Conservation (phyloP, 2,329 filamentous ascomycete species). For the Paecilomyces dactylethromorphus region DNA sequence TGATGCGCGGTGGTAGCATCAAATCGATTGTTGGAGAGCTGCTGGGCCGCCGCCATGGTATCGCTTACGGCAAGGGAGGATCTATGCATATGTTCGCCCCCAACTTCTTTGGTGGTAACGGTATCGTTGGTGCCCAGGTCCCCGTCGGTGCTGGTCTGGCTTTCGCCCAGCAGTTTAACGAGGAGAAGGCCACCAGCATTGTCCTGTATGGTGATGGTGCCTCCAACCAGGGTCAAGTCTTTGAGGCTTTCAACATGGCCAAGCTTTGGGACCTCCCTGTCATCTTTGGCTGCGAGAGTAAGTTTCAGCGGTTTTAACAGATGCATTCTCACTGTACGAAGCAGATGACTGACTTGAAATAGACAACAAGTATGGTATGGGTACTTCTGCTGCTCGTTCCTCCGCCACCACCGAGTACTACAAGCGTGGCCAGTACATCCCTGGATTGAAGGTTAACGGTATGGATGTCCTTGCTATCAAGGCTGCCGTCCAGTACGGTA, state of each 20-base stretch:
- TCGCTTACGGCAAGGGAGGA: constrained; percentile 97
- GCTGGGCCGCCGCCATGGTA: constrained; percentile 89
- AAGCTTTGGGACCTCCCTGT: constrained; percentile 97
- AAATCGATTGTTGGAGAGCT: constrained; percentile 94
- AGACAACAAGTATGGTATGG: constrained; percentile 99
- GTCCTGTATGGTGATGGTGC: constrained; percentile 97
- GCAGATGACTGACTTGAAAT: constrained; percentile 17
- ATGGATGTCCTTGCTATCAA: constrained; percentile 99
- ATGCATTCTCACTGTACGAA: neutral
- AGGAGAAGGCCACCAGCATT: constrained; percentile 77
- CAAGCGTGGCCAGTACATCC: constrained; percentile 99
- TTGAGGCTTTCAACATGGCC: constrained; percentile 99
- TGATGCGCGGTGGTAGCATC: constrained; percentile 89
- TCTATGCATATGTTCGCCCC: constrained; percentile 99
- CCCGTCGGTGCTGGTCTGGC: constrained; percentile 93
- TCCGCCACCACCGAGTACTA: constrained; percentile 98
- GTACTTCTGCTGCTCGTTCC: constrained; percentile 87
- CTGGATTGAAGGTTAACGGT: constrained; percentile 97
- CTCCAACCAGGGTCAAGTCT: constrained; percentile 98
- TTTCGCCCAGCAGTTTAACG: constrained; percentile 93
- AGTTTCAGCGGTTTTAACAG: constrained; percentile 33
- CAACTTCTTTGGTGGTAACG: constrained; percentile 97
- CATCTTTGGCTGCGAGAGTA: constrained; percentile 97
- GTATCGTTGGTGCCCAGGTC: constrained; percentile 97
- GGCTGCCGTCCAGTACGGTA: constrained; percentile 89